Evolutionary conservation across 129 eudicot genomes (phyloP).

Genomic region (Tanacetum coccineum): DNA sequence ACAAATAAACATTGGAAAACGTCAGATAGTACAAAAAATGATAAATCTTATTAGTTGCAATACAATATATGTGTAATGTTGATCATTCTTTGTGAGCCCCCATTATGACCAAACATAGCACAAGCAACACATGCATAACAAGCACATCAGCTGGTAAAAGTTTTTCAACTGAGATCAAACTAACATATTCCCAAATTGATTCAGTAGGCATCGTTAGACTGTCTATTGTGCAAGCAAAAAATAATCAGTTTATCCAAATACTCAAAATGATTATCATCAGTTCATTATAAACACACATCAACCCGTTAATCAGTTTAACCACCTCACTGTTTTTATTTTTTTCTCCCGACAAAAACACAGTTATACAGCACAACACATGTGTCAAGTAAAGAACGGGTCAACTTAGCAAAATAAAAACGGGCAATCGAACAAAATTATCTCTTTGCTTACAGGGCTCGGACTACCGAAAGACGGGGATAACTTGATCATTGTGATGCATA

Average conservation of each 20-base stretch:
- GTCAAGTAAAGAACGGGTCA: neutral
- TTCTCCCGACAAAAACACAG: neutral
- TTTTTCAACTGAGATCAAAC: neutral
- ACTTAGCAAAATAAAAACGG: constrained; percentile 13
- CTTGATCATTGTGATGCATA: constrained; percentile 59
- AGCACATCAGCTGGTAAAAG: neutral
- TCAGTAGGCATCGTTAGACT: neutral
- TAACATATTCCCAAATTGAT: neutral
- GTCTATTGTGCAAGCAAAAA: neutral
- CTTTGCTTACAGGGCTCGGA: constrained; percentile 54
- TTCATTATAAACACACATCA: neutral
- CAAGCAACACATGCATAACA: neutral
- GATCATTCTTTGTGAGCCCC: neutral
- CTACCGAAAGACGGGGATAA: constrained; percentile 43
- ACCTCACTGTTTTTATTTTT: neutral
- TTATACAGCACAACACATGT: neutral
- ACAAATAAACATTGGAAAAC: constrained; percentile 8
- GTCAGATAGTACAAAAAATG: constrained; percentile 20
- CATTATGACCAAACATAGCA: neutral
- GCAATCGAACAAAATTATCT: neutral
- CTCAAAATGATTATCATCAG: neutral
- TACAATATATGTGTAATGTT: neutral
- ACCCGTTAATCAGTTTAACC: neutral
- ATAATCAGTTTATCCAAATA: constrained; percentile 4
- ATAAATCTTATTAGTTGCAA: neutral